A percentile compares a stretch with the other conserved stretches of the same genome.
Evolutionary conservation across 495 filamentous ascomycete genomes (phyloP).

Genomic region (Penicillium coprophilum): DNA sequence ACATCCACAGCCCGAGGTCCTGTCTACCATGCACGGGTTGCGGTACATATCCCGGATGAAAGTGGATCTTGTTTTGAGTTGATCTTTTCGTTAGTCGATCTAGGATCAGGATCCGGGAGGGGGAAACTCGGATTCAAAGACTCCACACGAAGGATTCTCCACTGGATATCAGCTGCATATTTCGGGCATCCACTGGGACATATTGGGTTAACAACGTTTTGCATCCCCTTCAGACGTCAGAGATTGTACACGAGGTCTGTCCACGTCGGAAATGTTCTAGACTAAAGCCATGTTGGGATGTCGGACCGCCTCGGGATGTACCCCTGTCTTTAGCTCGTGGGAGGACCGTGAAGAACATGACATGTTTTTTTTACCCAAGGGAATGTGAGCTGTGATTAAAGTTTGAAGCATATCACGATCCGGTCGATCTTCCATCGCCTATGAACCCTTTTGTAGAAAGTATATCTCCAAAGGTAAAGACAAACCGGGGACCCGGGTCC

Average conservation of each 20-base stretch:
- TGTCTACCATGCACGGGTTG: neutral
- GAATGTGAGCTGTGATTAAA: slow-evolving; percentile 2
- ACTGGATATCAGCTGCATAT: slow-evolving; percentile 7
- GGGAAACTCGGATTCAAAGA: neutral
- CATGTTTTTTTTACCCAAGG: neutral
- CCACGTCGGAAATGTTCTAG: neutral
- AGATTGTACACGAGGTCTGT: neutral
- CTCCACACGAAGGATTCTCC: neutral
- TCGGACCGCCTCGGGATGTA: neutral
- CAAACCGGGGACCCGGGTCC: slow-evolving; percentile 1
- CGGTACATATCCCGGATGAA: neutral
- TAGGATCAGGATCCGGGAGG: slow-evolving; percentile 6
- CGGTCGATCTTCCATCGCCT: neutral
- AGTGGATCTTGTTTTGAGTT: neutral
- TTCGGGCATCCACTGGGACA: slow-evolving; percentile 5
- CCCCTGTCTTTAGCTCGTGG: slow-evolving; percentile 7
- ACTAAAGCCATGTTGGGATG: neutral
- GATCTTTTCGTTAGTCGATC: slow-evolving; percentile 6
- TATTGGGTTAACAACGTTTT: neutral
- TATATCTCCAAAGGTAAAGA: neutral
- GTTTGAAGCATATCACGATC: neutral
- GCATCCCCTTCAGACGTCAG: slow-evolving; percentile 10
- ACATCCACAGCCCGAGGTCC: neutral
- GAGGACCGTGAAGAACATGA: neutral
- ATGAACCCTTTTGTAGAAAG: neutral